phyloP scores from a whole-genome alignment of 306 rosid species.

The Prunus campanulata region DNA sequence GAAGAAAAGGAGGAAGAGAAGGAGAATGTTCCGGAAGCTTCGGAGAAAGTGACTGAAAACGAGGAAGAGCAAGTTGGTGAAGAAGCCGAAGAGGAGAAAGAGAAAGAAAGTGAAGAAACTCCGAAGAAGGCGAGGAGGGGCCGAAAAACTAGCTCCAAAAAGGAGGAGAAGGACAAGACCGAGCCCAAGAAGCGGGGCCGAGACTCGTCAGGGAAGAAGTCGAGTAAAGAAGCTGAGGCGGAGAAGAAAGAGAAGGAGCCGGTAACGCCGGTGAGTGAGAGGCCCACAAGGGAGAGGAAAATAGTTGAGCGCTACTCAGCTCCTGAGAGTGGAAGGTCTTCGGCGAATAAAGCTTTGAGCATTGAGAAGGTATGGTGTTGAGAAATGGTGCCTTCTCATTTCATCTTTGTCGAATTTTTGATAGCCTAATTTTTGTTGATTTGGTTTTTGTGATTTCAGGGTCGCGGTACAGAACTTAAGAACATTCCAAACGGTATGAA shows the following conservation, averaged over 20 bases:
- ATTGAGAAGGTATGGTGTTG: conserved; percentile 71
- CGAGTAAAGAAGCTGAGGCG: not conserved
- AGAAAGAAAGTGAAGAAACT: conserved; percentile 5
- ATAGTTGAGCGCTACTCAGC: conserved; percentile 72
- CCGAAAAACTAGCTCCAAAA: not conserved
- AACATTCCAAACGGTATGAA: conserved; percentile 86
- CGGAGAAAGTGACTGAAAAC: not conserved
- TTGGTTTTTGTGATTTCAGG: conserved; percentile 50
- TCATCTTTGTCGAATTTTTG: not conserved
- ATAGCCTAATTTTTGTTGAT: not conserved
- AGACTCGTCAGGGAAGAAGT: conserved; percentile 16
- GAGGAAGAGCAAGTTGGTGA: conserved; percentile 11
- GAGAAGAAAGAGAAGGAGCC: conserved; percentile 22
- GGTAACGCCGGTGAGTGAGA: conserved; percentile 57
- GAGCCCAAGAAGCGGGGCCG: conserved; percentile 23
- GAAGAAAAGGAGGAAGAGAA: not conserved
- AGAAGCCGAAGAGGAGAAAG: not conserved
- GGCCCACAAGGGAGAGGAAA: conserved; percentile 89
- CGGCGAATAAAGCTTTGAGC: conserved; percentile 43
- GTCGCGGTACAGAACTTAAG: conserved; percentile 78
- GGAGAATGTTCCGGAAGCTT: not conserved
- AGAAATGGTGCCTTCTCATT: not conserved
- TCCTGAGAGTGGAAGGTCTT: conserved; percentile 52
- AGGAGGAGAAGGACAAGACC: not conserved
- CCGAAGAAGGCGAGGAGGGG: conserved; percentile 18